A percentile compares a stretch with the other conserved stretches of the same genome.
These are phyloP conservation scores for Camelina laxa DNA, from an alignment of 345 rosid species.

Conservation along the genomic window DNA sequence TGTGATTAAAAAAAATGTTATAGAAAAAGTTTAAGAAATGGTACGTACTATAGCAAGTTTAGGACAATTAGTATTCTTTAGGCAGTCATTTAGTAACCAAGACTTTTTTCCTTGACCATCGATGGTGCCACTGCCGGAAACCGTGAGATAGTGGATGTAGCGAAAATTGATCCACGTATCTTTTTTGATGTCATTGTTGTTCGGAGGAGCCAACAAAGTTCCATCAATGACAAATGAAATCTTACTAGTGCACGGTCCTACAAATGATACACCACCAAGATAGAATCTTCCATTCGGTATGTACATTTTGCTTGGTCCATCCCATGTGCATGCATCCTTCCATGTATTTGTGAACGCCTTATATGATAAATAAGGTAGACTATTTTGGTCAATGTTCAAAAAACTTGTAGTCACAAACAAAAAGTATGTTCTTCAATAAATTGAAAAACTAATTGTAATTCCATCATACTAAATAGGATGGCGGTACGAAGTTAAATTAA, in stretches of 20 bases:
- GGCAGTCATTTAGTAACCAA: conserved; percentile 30
- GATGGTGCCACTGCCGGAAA: conserved; percentile 20
- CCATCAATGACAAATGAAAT: conserved; percentile 25
- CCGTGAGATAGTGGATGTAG: conserved; percentile 19
- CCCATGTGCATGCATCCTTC: conserved; percentile 36
- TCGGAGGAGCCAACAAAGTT: conserved; percentile 25
- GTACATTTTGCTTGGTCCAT: conserved; percentile 10
- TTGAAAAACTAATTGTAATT: neutral
- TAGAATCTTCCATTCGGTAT: conserved; percentile 28
- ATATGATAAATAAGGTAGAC: neutral
- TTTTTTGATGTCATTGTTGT: conserved; percentile 6
- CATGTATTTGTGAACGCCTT: conserved; percentile 29
- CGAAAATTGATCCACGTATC: conserved; percentile 29
- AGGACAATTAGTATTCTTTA: neutral
- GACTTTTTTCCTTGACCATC: conserved; percentile 29
- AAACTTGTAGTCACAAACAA: neutral
- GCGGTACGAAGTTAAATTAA: neutral
- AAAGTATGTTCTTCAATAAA: neutral
- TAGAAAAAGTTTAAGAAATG: conserved; percentile 6
- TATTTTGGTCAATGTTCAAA: neutral
- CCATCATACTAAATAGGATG: neutral
- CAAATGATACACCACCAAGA: conserved; percentile 19
- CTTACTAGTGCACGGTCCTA: conserved; percentile 17
- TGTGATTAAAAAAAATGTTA: neutral
- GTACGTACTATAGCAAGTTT: conserved; percentile 23